phyloP scores from a whole-genome alignment of 192 early-diverging fungal genomes.

The Cetraspora pellucida region DNA sequence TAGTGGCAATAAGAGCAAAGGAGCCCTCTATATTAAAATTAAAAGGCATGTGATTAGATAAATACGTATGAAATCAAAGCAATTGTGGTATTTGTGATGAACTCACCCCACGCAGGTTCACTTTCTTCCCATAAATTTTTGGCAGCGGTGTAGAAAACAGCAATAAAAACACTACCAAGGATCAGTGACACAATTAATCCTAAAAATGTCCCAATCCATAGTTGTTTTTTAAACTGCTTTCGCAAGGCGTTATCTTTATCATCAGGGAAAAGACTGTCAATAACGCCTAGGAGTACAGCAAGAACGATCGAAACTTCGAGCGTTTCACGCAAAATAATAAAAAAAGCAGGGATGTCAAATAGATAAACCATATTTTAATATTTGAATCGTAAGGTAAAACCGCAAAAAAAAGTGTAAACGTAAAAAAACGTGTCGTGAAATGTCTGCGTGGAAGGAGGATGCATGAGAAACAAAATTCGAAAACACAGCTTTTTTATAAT shows the following conservation, averaged over 20 bases:
- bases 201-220: conserved; percentile 74
- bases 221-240: conserved; percentile 61
- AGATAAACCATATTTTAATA: conserved; percentile 53
- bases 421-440: too few species aligned
- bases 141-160: conserved; percentile 66
- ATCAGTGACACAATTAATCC: conserved; percentile 71
- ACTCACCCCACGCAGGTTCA: conserved; percentile 21
- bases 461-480: too few species aligned
- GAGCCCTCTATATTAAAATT: conserved; percentile 65
- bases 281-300: conserved; percentile 81
- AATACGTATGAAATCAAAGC: neutral
- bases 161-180: conserved; percentile 79
- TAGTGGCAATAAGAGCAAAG: conserved; percentile 73
- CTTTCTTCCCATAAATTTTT: conserved; percentile 47
- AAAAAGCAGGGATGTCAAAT: conserved; percentile 72
- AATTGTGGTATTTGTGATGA: neutral
- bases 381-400: too few species aligned
- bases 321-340: conserved; percentile 80
- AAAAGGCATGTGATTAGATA: neutral
- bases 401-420: too few species aligned
- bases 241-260: conserved; percentile 42
- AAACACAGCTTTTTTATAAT: too few species aligned
- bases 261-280: conserved; percentile 63
- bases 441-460: too few species aligned
- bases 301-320: conserved; percentile 87